Conservation (phyloP, 2,329 filamentous ascomycete genomes). For the Fusarium nodosum region DNA sequence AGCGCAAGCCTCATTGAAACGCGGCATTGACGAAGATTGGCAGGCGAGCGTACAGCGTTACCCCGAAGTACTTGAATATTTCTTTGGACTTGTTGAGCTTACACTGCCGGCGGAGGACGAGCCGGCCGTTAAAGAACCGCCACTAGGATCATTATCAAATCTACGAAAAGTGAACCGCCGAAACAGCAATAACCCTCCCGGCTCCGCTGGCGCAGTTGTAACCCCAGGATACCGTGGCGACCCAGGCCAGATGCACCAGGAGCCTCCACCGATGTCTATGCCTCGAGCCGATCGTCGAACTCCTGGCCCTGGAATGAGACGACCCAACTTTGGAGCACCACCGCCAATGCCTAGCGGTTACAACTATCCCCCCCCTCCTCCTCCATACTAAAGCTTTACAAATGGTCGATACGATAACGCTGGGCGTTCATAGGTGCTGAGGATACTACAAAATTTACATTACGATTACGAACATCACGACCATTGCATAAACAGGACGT, state of each 20-base stretch:
- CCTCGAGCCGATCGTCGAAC: conserved; percentile 47
- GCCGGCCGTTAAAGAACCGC: conserved; percentile 70
- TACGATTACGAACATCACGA: conserved; percentile 51
- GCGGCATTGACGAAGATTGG: conserved; percentile 85
- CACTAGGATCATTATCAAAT: conserved; percentile 66
- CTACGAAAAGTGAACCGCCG: conserved; percentile 63
- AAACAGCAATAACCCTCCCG: conserved; percentile 54
- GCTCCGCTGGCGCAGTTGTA: conserved; percentile 42
- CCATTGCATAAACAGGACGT: conserved; percentile 48
- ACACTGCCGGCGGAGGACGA: conserved; percentile 74
- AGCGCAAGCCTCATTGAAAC: conserved; percentile 76
- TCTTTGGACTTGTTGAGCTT: conserved; percentile 78
- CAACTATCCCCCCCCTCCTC: conserved; percentile 38
- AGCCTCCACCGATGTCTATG: conserved; percentile 44
- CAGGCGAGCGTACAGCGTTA: conserved; percentile 80
- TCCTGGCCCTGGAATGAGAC: conserved; percentile 48
- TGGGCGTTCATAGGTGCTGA: conserved; percentile 30
- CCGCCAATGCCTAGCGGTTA: conserved; percentile 41
- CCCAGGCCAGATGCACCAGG: conserved; percentile 46
- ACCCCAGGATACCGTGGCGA: conserved; percentile 49
- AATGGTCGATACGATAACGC: conserved; percentile 22
- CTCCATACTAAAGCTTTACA: conserved; percentile 30
- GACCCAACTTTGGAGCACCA: conserved; percentile 39
- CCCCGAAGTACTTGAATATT: conserved; percentile 86
- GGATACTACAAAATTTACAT: conserved; percentile 39